Conservation (phyloP, 805 yeast species). For the Zygosaccharomyces bailii region DNA sequence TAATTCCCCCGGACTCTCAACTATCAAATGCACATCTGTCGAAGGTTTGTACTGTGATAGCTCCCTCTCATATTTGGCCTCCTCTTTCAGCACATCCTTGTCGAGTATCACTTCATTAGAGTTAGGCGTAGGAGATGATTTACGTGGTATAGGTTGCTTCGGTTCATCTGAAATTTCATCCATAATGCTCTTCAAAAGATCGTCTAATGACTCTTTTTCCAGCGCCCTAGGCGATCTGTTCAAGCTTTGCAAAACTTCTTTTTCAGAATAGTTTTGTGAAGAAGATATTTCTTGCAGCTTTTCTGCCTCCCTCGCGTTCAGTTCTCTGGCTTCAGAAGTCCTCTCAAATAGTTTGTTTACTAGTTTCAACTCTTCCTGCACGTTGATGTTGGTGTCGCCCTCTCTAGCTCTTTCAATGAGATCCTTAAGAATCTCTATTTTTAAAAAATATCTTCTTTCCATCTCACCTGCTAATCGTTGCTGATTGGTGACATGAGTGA, state of each 20-base stretch:
- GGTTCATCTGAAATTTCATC: constrained; percentile 21
- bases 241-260: constrained; percentile 29
- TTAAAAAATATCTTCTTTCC: constrained; percentile 39
- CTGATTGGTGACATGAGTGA: constrained; percentile 44
- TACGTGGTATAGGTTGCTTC: not conserved
- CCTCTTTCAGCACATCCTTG: constrained; percentile 16
- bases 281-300: constrained; percentile 10
- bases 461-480: constrained; percentile 41
- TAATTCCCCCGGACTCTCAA: constrained; percentile 41
- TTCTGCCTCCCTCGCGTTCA: constrained; percentile 20
- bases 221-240: constrained; percentile 18
- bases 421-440: constrained; percentile 38
- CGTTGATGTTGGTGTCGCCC: constrained; percentile 39
- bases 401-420: constrained; percentile 40
- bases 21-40: constrained; percentile 38
- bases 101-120: constrained; percentile 23
- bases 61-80: constrained; percentile 27
- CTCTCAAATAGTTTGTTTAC: constrained; percentile 37
- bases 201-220: constrained; percentile 30
- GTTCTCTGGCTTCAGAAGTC: constrained; percentile 15
- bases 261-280: constrained; percentile 11
- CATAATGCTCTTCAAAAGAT: constrained; percentile 31
- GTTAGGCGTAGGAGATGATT: not conserved
- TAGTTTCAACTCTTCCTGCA: constrained; percentile 40
- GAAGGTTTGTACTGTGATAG: constrained; percentile 29